phyloP scores from a whole-genome alignment of 2,329 filamentous ascomycete genomes.

The Didymella keratinophila region DNA sequence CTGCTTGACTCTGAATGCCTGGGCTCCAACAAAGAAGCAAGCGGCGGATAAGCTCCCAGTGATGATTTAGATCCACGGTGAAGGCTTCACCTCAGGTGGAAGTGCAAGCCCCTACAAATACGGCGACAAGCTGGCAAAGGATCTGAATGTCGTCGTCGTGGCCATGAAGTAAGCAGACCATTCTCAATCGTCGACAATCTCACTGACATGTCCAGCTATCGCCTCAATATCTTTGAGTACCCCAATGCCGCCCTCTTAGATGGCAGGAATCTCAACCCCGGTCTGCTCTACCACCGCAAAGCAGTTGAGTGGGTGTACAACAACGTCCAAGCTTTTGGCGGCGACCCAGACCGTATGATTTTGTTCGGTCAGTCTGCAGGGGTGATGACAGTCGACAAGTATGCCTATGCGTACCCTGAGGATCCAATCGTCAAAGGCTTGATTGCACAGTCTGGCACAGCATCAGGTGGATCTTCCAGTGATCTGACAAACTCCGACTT shows the following conservation, averaged over 20 bases:
- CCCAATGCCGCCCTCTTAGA: conserved; percentile 20
- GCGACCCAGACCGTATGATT: neutral
- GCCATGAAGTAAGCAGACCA: neutral
- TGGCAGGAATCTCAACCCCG: conserved; percentile 41
- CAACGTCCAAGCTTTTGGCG: conserved; percentile 45
- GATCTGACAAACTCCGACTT: neutral
- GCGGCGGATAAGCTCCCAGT: neutral
- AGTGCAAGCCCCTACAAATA: neutral
- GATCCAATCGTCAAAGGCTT: neutral
- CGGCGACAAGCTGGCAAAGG: neutral
- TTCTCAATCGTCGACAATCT: too few relatives aligned
- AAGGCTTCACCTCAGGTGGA: neutral
- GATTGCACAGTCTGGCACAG: neutral
- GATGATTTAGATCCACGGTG: neutral
- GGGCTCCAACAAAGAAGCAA: neutral
- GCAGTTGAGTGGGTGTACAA: conserved; percentile 49
- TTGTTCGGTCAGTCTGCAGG: neutral
- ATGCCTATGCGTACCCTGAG: neutral
- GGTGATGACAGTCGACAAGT: neutral
- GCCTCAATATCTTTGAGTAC: neutral
- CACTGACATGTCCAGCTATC: neutral
- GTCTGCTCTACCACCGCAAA: conserved; percentile 50
- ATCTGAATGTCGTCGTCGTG: neutral
- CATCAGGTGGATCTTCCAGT: neutral
- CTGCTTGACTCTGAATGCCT: neutral